A percentile compares a stretch with the other conserved stretches of the same genome.
phyloP scores from a whole-genome alignment of 805 yeast genomes.

The Ogataea sp. region DNA sequence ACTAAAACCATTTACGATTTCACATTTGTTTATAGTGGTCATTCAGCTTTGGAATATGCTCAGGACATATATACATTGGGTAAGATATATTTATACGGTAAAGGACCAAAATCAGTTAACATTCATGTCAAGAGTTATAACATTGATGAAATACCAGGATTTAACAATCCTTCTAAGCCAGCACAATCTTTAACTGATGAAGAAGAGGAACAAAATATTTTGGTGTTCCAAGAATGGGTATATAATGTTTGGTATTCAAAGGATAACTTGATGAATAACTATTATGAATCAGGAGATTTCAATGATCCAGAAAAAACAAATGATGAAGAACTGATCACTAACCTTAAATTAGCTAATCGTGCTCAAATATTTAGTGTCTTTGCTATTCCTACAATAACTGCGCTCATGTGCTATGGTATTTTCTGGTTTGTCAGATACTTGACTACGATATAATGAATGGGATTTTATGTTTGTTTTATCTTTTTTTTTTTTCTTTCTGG shows the following conservation, averaged over 20 bases:
- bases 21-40: constrained; percentile 77
- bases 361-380: constrained; percentile 20
- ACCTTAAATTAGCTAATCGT: constrained; percentile 13
- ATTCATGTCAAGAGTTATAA: constrained; percentile 55
- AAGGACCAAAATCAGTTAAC: constrained; percentile 60
- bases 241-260: constrained; percentile 66
- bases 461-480: too few species aligned
- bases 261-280: constrained; percentile 61
- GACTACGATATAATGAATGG: too few species aligned
- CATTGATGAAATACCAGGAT: constrained; percentile 56
- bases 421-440: too few species aligned
- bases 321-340: constrained; percentile 8
- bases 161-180: constrained; percentile 7
- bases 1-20: constrained; percentile 65
- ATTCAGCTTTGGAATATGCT: constrained; percentile 54
- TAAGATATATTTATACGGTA: constrained; percentile 57
- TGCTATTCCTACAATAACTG: too few species aligned
- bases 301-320: constrained; percentile 7
- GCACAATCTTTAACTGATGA: constrained; percentile 26
- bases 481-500: too few species aligned
- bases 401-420: too few species aligned
- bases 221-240: constrained; percentile 68
- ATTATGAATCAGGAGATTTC: constrained; percentile 49
- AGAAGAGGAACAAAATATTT: constrained; percentile 30
- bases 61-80: constrained; percentile 67